These are phyloP conservation scores for Xylaria scruposa DNA, from an alignment of 495 filamentous ascomycete genomes.

Conservation along the genomic window DNA sequence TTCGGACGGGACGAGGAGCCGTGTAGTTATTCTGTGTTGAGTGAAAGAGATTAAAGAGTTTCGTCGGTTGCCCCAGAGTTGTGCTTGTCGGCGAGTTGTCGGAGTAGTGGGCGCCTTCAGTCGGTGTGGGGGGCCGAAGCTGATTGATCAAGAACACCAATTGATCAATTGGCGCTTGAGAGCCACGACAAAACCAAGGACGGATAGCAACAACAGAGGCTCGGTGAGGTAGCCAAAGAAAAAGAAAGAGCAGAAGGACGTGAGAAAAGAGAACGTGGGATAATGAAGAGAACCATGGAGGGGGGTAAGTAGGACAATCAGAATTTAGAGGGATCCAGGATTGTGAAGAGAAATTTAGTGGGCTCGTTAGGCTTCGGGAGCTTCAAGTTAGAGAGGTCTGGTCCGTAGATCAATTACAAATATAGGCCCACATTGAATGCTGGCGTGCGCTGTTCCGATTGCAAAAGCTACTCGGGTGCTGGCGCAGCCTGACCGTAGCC, in stretches of 20 bases:
- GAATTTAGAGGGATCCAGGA: constrained; percentile 13
- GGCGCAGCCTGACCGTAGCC: not conserved
- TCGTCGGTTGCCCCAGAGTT: too few relatives aligned
- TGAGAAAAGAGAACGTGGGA: not conserved
- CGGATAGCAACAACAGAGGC: not conserved
- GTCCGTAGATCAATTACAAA: constrained; percentile 21
- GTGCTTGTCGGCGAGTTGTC: constrained; percentile 20
- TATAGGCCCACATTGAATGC: constrained; percentile 8
- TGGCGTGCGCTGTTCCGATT: not conserved
- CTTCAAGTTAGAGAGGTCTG: not conserved
- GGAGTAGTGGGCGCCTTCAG: not conserved
- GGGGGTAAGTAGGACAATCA: constrained; percentile 5
- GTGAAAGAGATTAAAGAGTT: constrained; percentile 10
- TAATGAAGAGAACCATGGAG: not conserved
- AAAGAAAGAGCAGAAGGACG: not conserved
- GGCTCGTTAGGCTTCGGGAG: constrained; percentile 16
- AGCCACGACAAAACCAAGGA: not conserved
- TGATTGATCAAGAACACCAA: constrained; percentile 2
- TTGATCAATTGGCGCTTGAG: constrained; percentile 12
- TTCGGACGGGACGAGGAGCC: not conserved
- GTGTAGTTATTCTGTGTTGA: constrained; percentile 2
- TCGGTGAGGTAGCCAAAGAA: not conserved
- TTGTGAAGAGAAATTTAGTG: constrained; percentile 23
- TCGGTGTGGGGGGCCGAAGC: constrained; percentile 12
- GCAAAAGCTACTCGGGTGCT: not conserved